phyloP scores from a whole-genome alignment of 192 early-diverging fungal genomes.

The Linnemannia schmuckeri region DNA sequence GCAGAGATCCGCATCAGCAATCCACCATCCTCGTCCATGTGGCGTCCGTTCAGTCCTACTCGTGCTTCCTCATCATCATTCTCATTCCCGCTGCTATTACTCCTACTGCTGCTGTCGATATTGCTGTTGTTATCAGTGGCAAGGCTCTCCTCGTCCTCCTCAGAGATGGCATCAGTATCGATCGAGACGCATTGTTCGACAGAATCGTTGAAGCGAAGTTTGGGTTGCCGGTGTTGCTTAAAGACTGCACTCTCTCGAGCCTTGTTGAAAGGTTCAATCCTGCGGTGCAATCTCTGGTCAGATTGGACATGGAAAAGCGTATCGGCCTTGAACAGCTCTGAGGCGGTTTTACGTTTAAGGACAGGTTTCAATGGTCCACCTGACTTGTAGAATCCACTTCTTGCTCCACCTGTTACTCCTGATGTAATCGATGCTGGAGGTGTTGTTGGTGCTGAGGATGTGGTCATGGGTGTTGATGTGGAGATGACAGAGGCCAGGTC shows the following conservation, averaged over 20 bases:
- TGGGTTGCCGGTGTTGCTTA: conserved; percentile 63
- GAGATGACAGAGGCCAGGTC: background rate
- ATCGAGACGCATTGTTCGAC: conserved; percentile 71
- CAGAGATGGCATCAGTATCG: conserved; percentile 54
- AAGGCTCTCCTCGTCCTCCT: conserved; percentile 40
- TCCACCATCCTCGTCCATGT: conserved; percentile 35
- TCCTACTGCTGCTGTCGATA: background rate
- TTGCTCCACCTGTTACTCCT: background rate
- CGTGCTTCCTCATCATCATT: conserved; percentile 5
- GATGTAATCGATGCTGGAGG: background rate
- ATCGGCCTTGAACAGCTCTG: conserved; percentile 60
- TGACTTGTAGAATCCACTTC: background rate
- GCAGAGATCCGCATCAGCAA: conserved; percentile 44
- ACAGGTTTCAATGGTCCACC: conserved; percentile 58
- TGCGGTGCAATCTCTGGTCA: conserved; percentile 36
- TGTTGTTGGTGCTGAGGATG: conserved; percentile 8
- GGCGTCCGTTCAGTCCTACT: background rate
- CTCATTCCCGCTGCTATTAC: background rate
- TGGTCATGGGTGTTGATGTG: background rate
- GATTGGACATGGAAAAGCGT: conserved; percentile 52
- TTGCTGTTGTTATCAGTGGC: conserved; percentile 19
- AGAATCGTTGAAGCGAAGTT: conserved; percentile 67
- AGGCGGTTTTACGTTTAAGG: conserved; percentile 66
- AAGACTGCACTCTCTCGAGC: conserved; percentile 51
- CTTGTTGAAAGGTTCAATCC: conserved; percentile 38